A percentile compares a stretch with the other conserved stretches of the same genome.
Evolutionary conservation across 495 filamentous ascomycete species (phyloP).

Genomic region (Sordaria brevicollis): DNA sequence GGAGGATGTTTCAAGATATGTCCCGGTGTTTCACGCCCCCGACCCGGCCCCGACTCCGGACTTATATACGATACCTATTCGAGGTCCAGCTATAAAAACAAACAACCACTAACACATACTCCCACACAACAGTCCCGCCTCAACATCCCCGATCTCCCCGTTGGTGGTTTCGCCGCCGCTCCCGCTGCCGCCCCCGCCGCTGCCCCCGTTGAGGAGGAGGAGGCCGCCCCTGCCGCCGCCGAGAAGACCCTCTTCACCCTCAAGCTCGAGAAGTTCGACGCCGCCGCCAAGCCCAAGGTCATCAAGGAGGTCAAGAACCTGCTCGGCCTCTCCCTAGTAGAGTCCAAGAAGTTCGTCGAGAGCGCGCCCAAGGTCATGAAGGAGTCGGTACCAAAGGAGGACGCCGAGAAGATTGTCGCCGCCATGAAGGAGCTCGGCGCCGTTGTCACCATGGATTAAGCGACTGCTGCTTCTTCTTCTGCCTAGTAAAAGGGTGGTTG

Average conservation of each 20-base stretch:
- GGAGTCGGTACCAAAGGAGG: constrained; percentile 95
- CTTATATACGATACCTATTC: background rate
- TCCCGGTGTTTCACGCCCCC: background rate
- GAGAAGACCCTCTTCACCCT: constrained; percentile 98
- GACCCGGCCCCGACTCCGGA: background rate
- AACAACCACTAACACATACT: background rate
- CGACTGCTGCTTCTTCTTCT: background rate
- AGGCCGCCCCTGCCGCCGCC: constrained; percentile 72
- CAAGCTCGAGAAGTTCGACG: constrained; percentile 82
- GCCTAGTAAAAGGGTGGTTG: background rate
- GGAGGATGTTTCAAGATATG: background rate
- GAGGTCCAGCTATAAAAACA: too few species aligned
- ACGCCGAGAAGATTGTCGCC: constrained; percentile 95
- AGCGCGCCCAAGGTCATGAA: constrained; percentile 95
- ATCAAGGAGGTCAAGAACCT: constrained; percentile 99
- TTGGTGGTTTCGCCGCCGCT: constrained; percentile 63
- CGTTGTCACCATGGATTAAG: constrained; percentile 81
- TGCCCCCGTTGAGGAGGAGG: constrained; percentile 61
- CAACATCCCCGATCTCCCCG: constrained; percentile 95
- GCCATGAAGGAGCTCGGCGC: constrained; percentile 86
- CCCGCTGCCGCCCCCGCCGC: constrained; percentile 41
- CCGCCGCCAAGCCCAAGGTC: constrained; percentile 86
- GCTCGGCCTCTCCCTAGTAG: constrained; percentile 89
- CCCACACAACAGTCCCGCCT: constrained; percentile 61
- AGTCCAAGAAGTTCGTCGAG: constrained; percentile 99